Evolutionary conservation across 2,329 filamentous ascomycete species (phyloP).

Genomic region (Mariannaea sp.): DNA sequence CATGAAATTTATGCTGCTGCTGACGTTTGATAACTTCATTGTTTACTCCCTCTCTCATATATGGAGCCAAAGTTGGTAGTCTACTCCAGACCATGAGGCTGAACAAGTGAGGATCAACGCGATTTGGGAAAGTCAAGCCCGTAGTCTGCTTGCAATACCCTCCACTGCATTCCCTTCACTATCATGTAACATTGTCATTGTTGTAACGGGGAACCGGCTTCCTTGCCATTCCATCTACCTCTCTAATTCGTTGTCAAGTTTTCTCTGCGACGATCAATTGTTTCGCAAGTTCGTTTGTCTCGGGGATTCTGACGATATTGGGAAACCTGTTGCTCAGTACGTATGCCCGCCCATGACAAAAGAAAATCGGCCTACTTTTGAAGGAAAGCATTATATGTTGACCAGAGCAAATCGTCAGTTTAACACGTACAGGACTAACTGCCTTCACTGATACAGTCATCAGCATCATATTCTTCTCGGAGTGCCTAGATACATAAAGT

Average conservation of each 20-base stretch:
- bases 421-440: background rate
- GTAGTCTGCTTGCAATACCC: no score
- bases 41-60: no score
- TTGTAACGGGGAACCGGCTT: background rate
- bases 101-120: no score
- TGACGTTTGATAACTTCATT: no score
- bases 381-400: no score
- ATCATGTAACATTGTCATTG: background rate
- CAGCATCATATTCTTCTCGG: slow-evolving; percentile 14
- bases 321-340: no score
- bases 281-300: background rate
- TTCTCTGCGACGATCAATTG: background rate
- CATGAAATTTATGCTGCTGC: no score
- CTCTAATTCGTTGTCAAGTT: background rate
- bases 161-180: no score
- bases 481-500: slow-evolving; percentile 7
- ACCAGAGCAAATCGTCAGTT: no score
- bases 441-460: background rate
- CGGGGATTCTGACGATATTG: background rate
- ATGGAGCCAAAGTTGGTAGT: no score
- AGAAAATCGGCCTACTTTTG: background rate
- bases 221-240: background rate
- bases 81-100: no score
- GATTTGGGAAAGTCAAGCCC: no score
- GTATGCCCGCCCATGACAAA: background rate